Percentiles rank a stretch among this genome's conserved stretches.
These are phyloP conservation scores for Citrus australasica DNA, from an alignment of 345 rosid species.

Conservation along the genomic window DNA sequence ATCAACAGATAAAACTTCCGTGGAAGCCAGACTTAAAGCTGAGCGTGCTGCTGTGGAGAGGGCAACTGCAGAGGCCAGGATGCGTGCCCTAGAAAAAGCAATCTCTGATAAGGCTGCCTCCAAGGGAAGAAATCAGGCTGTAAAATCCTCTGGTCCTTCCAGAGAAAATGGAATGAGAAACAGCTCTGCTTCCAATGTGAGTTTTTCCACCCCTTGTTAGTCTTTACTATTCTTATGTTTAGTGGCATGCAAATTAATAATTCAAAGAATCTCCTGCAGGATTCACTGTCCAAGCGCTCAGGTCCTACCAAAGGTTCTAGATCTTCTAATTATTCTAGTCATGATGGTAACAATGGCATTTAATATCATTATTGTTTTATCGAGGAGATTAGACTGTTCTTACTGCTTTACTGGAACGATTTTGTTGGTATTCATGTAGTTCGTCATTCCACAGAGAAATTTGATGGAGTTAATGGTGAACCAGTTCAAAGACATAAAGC, in stretches of 20 bases:
- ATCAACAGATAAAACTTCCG: slow-evolving; percentile 36
- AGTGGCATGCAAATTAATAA: not conserved
- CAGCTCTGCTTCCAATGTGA: slow-evolving; percentile 44
- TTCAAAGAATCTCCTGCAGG: slow-evolving; percentile 44
- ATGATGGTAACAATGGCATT: slow-evolving; percentile 33
- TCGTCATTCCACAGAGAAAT: slow-evolving; percentile 25
- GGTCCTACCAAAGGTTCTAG: slow-evolving; percentile 37
- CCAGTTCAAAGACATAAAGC: slow-evolving; percentile 65
- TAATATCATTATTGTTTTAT: not conserved
- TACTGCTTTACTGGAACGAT: not conserved
- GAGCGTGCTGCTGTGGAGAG: slow-evolving; percentile 96
- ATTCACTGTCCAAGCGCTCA: slow-evolving; percentile 41
- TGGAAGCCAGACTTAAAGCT: slow-evolving; percentile 70
- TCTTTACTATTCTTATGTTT: not conserved
- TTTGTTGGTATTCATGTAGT: slow-evolving; percentile 27
- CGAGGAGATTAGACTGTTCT: not conserved
- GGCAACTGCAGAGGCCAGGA: slow-evolving; percentile 91
- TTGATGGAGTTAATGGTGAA: slow-evolving; percentile 46
- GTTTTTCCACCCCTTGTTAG: slow-evolving; percentile 17
- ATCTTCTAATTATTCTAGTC: slow-evolving; percentile 31
- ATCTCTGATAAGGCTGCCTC: slow-evolving; percentile 53
- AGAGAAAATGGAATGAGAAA: slow-evolving; percentile 40
- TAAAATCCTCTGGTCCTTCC: slow-evolving; percentile 44
- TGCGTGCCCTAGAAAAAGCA: slow-evolving; percentile 85
- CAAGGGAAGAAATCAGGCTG: slow-evolving; percentile 44